Percentiles rank a stretch among this genome's conserved stretches.
phyloP scores from a whole-genome alignment of 257 asterid species.

The Forsythia suspensa region DNA sequence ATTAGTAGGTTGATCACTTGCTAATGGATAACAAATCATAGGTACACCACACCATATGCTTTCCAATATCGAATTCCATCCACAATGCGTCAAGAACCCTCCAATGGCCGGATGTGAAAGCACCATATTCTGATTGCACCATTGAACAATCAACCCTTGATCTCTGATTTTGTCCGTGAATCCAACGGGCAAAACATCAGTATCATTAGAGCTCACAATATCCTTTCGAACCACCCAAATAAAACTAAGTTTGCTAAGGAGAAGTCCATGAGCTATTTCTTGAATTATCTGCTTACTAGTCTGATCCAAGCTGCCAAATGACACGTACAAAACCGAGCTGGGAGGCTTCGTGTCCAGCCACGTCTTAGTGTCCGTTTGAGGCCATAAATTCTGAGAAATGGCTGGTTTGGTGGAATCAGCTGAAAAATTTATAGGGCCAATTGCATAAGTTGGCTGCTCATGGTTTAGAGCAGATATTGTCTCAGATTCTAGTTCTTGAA shows the following conservation, averaged over 20 bases:
- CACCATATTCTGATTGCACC: conserved; percentile 46
- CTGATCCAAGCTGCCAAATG: conserved; percentile 55
- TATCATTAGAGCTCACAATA: conserved; percentile 21
- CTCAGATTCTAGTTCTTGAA: conserved; percentile 55
- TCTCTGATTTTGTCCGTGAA: conserved; percentile 25
- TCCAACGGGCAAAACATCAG: conserved; percentile 21
- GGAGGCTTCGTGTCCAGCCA: conserved; percentile 52
- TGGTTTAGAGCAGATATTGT: conserved; percentile 38
- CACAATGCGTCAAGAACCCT: conserved; percentile 58
- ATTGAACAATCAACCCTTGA: conserved; percentile 39
- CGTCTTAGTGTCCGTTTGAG: conserved; percentile 44
- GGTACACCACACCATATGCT: conserved; percentile 60
- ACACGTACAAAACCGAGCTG: conserved; percentile 54
- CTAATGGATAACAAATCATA: conserved; percentile 49
- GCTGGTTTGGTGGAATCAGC: conserved; percentile 6
- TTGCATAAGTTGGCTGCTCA: conserved; percentile 43
- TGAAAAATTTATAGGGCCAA: conserved; percentile 50
- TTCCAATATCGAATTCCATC: conserved; percentile 57
- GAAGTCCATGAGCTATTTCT: conserved; percentile 57
- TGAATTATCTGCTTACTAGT: conserved; percentile 30
- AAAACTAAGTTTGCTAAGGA: conserved; percentile 51
- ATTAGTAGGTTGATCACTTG: conserved; percentile 44
- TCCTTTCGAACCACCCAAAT: conserved; percentile 64
- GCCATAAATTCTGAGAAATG: conserved; percentile 38
- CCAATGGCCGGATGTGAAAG: conserved; percentile 35